Percentiles rank a stretch among this genome's conserved stretches.
phyloP scores from a whole-genome alignment of 331 rosid genomes.

The Phaseolus coccineus region DNA sequence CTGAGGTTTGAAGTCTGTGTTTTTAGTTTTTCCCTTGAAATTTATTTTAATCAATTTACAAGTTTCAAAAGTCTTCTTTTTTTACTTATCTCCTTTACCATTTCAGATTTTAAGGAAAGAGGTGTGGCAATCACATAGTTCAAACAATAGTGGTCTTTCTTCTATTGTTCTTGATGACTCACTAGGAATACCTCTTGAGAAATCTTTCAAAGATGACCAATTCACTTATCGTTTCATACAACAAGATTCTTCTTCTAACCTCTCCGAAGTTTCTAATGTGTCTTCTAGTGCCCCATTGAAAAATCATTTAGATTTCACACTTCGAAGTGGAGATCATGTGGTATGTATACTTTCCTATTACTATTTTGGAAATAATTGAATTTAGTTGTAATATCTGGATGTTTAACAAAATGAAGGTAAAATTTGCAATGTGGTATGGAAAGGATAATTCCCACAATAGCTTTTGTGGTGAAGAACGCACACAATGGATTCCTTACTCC shows the following conservation, averaged over 20 bases:
- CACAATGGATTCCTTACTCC: not conserved
- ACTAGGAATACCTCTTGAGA: conserved; percentile 54
- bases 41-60: conserved; percentile 30
- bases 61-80: conserved; percentile 2
- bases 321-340: conserved; percentile 88
- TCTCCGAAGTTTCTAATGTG: conserved; percentile 50
- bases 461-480: not conserved
- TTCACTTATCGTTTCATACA: conserved; percentile 72
- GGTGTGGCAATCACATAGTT: conserved; percentile 68
- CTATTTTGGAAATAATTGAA: conserved; percentile 10
- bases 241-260: conserved; percentile 43
- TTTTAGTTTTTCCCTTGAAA: conserved; percentile 19
- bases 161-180: conserved; percentile 76
- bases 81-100: conserved; percentile 20
- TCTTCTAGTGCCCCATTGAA: conserved; percentile 49
- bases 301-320: conserved; percentile 60
- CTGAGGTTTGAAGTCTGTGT: conserved; percentile 63
- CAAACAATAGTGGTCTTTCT: conserved; percentile 60
- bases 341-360: conserved; percentile 49
- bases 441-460: not conserved
- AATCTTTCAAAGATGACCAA: conserved; percentile 59
- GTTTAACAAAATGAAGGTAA: conserved; percentile 7
- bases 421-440: conserved; percentile 10
- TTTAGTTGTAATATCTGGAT: conserved; percentile 26
- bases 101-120: conserved; percentile 75